Evolutionary conservation across 2,329 filamentous ascomycete genomes (phyloP), one percentile per base, ranked within the genome.

Genomic region (Neobulgaria alba): DNA sequence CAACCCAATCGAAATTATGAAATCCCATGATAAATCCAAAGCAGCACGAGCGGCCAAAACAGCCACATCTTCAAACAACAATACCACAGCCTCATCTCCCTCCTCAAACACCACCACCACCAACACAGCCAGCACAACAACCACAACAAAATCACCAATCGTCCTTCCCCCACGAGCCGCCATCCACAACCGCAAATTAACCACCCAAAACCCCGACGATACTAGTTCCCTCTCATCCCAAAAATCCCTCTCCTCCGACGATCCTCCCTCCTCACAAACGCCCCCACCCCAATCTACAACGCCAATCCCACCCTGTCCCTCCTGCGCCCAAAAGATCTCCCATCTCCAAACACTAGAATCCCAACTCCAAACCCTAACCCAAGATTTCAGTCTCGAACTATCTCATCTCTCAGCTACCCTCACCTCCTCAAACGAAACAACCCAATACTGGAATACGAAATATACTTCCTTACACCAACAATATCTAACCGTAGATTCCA

Each of bases 401-500:
- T 71, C 74, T 54, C 64, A 63, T 49, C 64, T 77, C 14, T 66
- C 52, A 63, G 67, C 55, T 66, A 67, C 56, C 36, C 43, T 56
- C 2, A 49, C 49, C 3, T 46, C n/a, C n/a, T n/a, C n/a, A n/a
- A n/a, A n/a, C n/a, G 72, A 77, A 57, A 69, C 67, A 36, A 65
- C 72, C 3, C 65, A 66, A 10, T 75, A 72, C 55, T 79, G 75
- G 73, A 73, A 78, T 59, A 58, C 66, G 33, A 75, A 74, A 52
- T 68, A 76, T 58, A 67, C 66, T 42, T 59, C 57, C 21, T 57
- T 77, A 33, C 68, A 75, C 56, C 68, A 71, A 59, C 69, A 71
- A 51, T 71, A 68, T 46, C 57, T 72, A 32, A 64, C 68, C 17
- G 65, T 65, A 3, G 73, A 77, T 50, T 68, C 71, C 12, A 69